phyloP scores from a whole-genome alignment of 805 yeast genomes.

The Starmerella bombicola region DNA sequence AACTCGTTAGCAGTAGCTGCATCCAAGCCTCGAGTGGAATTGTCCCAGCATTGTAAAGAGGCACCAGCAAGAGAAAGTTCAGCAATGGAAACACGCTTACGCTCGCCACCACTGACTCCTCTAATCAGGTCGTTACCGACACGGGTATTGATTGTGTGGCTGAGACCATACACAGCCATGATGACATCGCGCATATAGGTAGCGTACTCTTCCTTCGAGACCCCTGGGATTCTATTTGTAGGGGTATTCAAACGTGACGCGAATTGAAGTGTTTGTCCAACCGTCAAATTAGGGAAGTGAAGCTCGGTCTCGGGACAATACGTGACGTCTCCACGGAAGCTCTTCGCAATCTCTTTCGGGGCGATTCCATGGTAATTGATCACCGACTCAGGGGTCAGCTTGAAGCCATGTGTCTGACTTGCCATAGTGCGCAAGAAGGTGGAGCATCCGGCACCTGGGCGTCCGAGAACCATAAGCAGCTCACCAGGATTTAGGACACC shows the following conservation, averaged over 20 bases:
- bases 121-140: constrained; percentile 52
- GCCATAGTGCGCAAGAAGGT: constrained; percentile 54
- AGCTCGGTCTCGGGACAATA: constrained; percentile 42
- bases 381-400: constrained; percentile 39
- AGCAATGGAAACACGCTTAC: constrained; percentile 73
- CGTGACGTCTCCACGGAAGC: constrained; percentile 40
- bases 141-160: constrained; percentile 46
- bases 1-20: constrained; percentile 73
- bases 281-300: constrained; percentile 68
- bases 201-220: constrained; percentile 38
- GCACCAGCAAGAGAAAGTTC: constrained; percentile 61
- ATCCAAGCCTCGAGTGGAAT: constrained; percentile 77
- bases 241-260: constrained; percentile 65
- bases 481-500: constrained; percentile 49
- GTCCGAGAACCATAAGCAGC: constrained; percentile 54
- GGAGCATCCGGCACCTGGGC: constrained; percentile 76
- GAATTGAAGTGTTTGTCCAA: constrained; percentile 56
- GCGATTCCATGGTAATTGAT: constrained; percentile 50
- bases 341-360: constrained; percentile 46
- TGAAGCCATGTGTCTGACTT: constrained; percentile 39
- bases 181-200: constrained; percentile 37
- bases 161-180: constrained; percentile 46
- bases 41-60: constrained; percentile 59
- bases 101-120: constrained; percentile 77
- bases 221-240: constrained; percentile 36